These are phyloP conservation scores for Lumnitzera littorea DNA, from an alignment of 345 rosid genomes.

Conservation along the genomic window DNA sequence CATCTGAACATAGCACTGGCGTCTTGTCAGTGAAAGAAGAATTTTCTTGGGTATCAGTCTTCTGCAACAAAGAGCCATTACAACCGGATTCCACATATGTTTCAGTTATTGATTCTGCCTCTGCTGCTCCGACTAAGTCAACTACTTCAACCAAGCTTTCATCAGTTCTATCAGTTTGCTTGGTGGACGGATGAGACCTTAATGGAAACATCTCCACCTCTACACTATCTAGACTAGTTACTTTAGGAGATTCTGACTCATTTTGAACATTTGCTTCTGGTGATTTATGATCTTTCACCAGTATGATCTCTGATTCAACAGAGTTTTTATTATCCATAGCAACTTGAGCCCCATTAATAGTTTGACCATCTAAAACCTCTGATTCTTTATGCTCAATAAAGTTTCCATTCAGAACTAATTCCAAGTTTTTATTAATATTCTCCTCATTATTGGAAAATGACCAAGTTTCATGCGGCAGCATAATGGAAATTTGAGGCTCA, in stretches of 20 bases:
- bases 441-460: constrained; percentile 17
- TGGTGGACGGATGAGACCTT: neutral
- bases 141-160: neutral
- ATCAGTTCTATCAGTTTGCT: constrained; percentile 1
- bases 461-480: constrained; percentile 30
- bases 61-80: neutral
- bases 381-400: constrained; percentile 16
- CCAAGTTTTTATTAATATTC: constrained; percentile 15
- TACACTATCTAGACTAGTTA: constrained; percentile 1
- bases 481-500: constrained; percentile 34
- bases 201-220: constrained; percentile 21
- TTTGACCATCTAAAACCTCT: constrained; percentile 16
- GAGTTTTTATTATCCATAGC: constrained; percentile 16
- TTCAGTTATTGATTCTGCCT: neutral
- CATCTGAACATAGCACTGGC: constrained; percentile 7
- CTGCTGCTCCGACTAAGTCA: neutral
- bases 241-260: constrained; percentile 10
- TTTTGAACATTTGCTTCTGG: constrained; percentile 9
- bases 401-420: constrained; percentile 13
- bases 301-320: constrained; percentile 12
- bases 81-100: neutral
- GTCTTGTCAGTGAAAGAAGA: constrained; percentile 16
- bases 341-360: constrained; percentile 25
- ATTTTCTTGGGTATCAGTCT: constrained; percentile 4
- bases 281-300: constrained; percentile 14